Base-by-base conservation (phyloP, 2,329 filamentous ascomycete genomes). In the Cercospora nicotianae region DNA sequence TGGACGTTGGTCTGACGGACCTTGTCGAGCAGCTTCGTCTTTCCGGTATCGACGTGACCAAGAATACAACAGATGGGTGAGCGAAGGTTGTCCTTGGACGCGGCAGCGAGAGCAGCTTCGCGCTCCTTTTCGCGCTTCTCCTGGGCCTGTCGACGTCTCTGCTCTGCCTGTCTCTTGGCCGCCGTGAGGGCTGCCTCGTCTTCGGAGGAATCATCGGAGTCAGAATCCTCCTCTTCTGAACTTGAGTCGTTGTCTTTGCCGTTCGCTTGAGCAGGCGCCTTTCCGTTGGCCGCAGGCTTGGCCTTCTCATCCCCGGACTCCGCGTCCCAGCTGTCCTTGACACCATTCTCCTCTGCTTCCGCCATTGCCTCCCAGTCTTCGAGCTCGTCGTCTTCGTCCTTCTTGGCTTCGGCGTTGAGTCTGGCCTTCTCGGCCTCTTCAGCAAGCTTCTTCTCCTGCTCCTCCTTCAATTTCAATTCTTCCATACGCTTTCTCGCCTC, bases 41-140 rank as follows among this genome's bases (percentile, higher is more conserved):
- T 99, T 80, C 95, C 95, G 57, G 96, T 99, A 89, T 99, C 95
- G 87, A 99, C 95, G 88, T 99, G 95, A 77, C 95, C 95, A 72
- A 99, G 89, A 87, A 99, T 99, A 90, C 94, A 98, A 86, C 95
- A 98, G 82, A 99, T 99, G 63, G 95, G 95, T 48, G 95, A 98
- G 67, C 95, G 93, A 66, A 99, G 87, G 81, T 99, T 90, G 79
- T 99, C 94, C 81, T 92, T 93, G 23, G 94, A 98, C 69, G 93
- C 88, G 60, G 94, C 94, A 55, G 93, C 94, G 78, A 97, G 81
- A 18, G 95, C 95, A 70, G 93, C 94, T 80, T 97, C 92, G 79
- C 96, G 92, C 67, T 93, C 91, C 81, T 92, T 92, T 82, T 93
- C 91, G 76, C 94, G 89, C 77, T 94, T 89, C 75, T 95, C 93